Base-by-base conservation (phyloP, 352 stramenopile genomes). In the Globisporangium spiculum region DNA sequence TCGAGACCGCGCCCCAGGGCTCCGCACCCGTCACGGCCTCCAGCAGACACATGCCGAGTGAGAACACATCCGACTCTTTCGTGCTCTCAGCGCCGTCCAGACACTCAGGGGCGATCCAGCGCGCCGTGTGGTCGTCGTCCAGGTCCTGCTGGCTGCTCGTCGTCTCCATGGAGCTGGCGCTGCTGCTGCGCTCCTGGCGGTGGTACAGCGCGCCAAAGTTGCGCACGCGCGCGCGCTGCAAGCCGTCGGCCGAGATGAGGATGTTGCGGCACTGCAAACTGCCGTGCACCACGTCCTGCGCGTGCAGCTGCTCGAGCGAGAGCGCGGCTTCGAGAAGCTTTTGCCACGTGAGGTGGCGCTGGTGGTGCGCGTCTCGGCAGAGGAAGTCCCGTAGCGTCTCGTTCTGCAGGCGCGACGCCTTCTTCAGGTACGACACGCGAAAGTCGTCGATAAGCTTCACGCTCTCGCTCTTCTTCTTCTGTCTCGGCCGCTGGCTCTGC, bases 191-290 rank as follows among this genome's bases (percentile, higher is more conserved):
- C 38, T 48, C 38, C 14, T 60, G 26, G 14, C 34, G 44, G 46
- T 55, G 27, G 46, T 57, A 65, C 44, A 46, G 26, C 26, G 53
- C 36, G 12, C 52, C 36, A 54, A 68, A 68, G 63, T 68, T 68
- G 22, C 63, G 63, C 53, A 68, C 63, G 5, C 63, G 63, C 36
- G 63, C 63, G 14, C 36, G 53, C 52, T 68, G 61, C n/a, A 32
- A 46, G 2, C 18, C 65, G 53, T 69, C 65, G 24, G 56, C 48
- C n/a, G 56, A 58, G 65, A 69, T 65, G 32, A 69, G 58, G 32
- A 69, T 69, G 65, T 69, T 69, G 53, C 58, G 34, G 56, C 65
- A 64, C 56, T 65, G 55, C 12, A 69, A 46, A 0, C 36, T 34
- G 14, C 65, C 56, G 48, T 69, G 65, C 3, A 69, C 65, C 20